Conservation (phyloP, 345 rosid genomes). For the Barbarea vulgaris region DNA sequence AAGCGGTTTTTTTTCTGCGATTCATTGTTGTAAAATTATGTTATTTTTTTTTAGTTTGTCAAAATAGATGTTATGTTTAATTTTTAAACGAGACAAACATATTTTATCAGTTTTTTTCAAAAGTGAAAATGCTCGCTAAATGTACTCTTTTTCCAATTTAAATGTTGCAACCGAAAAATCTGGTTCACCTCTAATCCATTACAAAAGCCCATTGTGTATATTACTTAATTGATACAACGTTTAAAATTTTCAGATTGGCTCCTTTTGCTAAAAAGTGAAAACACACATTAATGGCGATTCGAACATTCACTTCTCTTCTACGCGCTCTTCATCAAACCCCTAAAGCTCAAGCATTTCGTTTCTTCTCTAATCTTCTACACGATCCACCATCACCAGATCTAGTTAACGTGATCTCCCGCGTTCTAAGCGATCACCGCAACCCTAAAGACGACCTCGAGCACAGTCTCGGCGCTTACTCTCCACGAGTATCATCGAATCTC, state of each 20-base stretch:
- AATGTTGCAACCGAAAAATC: no score
- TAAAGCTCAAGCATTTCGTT: constrained; percentile 18
- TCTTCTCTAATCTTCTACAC: constrained; percentile 34
- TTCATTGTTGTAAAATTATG: no score
- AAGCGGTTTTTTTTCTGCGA: no score
- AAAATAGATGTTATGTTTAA: no score
- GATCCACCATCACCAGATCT: constrained; percentile 45
- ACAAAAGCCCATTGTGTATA: no score
- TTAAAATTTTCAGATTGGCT: constrained; percentile 7
- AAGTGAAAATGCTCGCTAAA: no score
- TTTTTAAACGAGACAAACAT: no score
- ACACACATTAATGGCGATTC: constrained; percentile 41
- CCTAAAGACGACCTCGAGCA: constrained; percentile 76
- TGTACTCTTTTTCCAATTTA: no score
- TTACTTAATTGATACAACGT: background rate
- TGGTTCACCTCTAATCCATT: no score
- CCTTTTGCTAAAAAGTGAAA: background rate
- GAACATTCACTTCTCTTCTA: constrained; percentile 38
- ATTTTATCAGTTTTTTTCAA: no score
- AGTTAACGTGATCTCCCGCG: constrained; percentile 71
- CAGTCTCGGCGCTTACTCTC: constrained; percentile 52
- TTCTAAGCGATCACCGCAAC: constrained; percentile 71
- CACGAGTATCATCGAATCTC: constrained; percentile 54
- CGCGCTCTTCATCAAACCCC: constrained; percentile 27
- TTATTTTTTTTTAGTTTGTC: no score